Evolutionary conservation across 73 alveolate genomes (phyloP), one percentile per base, ranked within the genome.

Genomic region (Uronychia binucleata): DNA sequence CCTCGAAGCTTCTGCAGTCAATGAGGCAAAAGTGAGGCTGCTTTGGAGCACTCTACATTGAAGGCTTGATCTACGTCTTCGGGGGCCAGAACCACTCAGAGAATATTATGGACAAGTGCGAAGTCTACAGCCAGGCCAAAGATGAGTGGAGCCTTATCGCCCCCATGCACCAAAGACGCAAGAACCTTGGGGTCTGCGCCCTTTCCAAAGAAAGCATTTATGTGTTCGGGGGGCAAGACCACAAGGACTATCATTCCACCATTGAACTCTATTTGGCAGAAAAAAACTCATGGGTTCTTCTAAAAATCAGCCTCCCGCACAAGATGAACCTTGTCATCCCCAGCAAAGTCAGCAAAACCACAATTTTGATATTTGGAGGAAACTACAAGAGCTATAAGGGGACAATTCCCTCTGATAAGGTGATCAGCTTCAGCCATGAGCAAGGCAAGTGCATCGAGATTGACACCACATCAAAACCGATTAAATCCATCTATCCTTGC

Each of bases 11-110:
- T 14, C 30, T 74, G 34, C 33, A 86, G 25, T 74, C 79, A 87
- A 89, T 89, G 95, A 84, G 84, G 13, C 33, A 77, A 1, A 84
- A 90, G 59, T 34, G 95, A 84, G 95, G 95, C 0, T 90, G 95
- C 58, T 90, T 90, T 57, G 31, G 91, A 1, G 92, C 93, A 0
- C 77, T 90, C 1, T 90, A 78, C 82, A 88, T 82, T 67, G 85
- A 90, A 60, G 86, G 86, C 8, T 74, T 31, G 27, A 58, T 90
- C 8, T 90, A 75, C 59, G 92, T 75, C 5, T 83, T 90, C 59
- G 95, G 95, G 31, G 95, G 95, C 1, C 29, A 82, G 57, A 90
- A 90, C 78, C 79, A 90, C 29, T 75, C 93, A 0, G 92, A 90
- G 25, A 90, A 90, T 30, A 77, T 85, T 26, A 29, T 90, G 75